A percentile compares a stretch with the other conserved stretches of the same genome.
phyloP scores from a whole-genome alignment of 768 basidiomycete genomes.

The Pulveroboletus sp. region DNA sequence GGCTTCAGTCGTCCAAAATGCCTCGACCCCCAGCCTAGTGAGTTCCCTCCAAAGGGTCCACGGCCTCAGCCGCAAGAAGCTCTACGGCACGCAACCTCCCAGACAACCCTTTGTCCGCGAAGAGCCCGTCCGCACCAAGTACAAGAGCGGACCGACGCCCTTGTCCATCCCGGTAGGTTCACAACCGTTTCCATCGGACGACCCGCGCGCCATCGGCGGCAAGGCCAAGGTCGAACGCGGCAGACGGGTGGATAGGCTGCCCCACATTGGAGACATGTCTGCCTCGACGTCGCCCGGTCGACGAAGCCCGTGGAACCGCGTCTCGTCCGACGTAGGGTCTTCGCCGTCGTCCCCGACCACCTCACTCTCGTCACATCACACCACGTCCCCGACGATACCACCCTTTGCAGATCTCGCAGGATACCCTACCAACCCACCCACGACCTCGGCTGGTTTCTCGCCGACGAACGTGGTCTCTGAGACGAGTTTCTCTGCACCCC shows the following conservation, averaged over 20 bases:
- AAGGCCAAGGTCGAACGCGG: conserved; percentile 26
- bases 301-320: conserved; percentile 18
- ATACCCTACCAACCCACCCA: conserved; percentile 12
- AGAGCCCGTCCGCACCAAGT: conserved; percentile 39
- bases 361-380: conserved; percentile 18
- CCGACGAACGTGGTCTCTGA: conserved; percentile 3
- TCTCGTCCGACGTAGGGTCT: conserved; percentile 20
- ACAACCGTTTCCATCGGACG: conserved; percentile 18
- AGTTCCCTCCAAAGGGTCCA: conserved; percentile 62
- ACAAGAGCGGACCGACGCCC: conserved; percentile 31
- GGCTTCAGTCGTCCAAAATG: conserved; percentile 16
- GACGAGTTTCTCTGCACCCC: conserved; percentile 7
- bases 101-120: conserved; percentile 53
- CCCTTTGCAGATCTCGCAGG: conserved; percentile 20
- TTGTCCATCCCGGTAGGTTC: conserved; percentile 29
- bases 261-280: conserved; percentile 14
- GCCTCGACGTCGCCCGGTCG: conserved; percentile 35
- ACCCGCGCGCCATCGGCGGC: conserved; percentile 11
- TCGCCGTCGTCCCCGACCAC: conserved; percentile 24
- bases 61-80: conserved; percentile 67
- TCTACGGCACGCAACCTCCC: conserved; percentile 50
- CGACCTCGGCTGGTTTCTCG: conserved; percentile 9
- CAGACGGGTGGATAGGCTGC: conserved; percentile 19
- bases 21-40: conserved; percentile 49
- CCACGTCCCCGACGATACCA: conserved; percentile 21